Base-by-base conservation (phyloP, 2,329 filamentous ascomycete species). In the Aspergillus tamarii region DNA sequence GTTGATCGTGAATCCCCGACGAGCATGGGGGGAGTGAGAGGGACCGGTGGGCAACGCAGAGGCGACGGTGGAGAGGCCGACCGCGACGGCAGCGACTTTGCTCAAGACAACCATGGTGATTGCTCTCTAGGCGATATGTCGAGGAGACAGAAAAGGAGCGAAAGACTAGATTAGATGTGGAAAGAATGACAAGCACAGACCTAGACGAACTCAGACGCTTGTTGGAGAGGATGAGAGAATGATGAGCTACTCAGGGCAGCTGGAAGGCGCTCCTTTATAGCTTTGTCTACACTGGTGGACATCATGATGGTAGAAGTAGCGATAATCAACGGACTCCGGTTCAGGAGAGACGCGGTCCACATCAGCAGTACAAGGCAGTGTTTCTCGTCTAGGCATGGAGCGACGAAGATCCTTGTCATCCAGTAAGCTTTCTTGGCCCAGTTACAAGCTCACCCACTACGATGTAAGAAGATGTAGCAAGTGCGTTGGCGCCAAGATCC, bases 71-170 rank as follows among this genome's bases (percentile, higher is more conserved):
- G 74, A 67, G 21, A 78, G 67, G 63, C 73, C 70, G 54, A 73
- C 64, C 41, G 72, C 57, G 41, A 68, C 65, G 45, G 67, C 64
- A 14, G 74, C 70, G 45, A 75, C 58, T 61, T 73, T 75, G 68
- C 68, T 74, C 69, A 77, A 70, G 69, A 75, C 70, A 64, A 77
- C 75, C 75, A 77, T 77, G 23, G 74, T 68, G 63, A n/a, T 36
- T 41, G 36, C 23, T 43, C n/a, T 61, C 32, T 56, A 53, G 46
- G 43, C 9, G 21, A 45, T 39, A 39, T 57, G 30, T 36, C 36
- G 34, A 48, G 39, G 32, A 21, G 58, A 23, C 58, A 48, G 6
- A 41, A 57, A 61, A 59, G 53, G 66, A 63, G 41, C 48, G 19
- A 63, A 67, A 60, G 63, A 66, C 66, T 59, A 56, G 59, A 39